These are phyloP conservation scores for Lactarius psammicola DNA, from an alignment of 768 basidiomycete genomes.

Conservation along the genomic window DNA sequence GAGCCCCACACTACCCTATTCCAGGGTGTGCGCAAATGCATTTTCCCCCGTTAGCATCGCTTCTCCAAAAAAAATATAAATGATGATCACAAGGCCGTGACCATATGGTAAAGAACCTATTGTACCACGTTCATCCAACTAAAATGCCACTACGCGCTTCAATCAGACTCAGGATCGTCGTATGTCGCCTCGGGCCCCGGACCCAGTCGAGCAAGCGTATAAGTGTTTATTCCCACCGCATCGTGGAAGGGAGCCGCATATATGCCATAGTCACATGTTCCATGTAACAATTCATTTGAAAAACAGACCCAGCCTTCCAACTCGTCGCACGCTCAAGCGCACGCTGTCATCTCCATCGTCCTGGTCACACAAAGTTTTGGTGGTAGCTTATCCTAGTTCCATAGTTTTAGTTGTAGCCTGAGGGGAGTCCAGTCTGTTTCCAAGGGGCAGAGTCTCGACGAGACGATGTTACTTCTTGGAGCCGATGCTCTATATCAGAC, in stretches of 20 bases:
- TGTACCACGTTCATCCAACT: too few relatives aligned
- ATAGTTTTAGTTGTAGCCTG: not conserved
- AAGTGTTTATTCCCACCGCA: not conserved
- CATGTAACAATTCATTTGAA: not conserved
- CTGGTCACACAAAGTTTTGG: not conserved
- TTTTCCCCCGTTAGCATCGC: too few relatives aligned
- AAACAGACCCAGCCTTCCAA: not conserved
- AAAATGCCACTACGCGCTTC: too few relatives aligned
- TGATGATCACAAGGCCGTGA: too few relatives aligned
- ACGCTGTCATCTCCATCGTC: not conserved
- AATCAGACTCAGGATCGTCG: too few relatives aligned
- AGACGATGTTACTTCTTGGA: not conserved
- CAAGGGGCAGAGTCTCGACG: not conserved
- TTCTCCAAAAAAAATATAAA: too few relatives aligned
- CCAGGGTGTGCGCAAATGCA: too few relatives aligned
- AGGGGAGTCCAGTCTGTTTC: too few relatives aligned
- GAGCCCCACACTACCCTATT: too few relatives aligned
- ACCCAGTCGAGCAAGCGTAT: not conserved
- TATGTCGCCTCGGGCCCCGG: not conserved
- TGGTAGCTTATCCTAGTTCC: not conserved
- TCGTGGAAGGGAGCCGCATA: not conserved
- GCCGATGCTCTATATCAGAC: not conserved
- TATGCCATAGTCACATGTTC: not conserved
- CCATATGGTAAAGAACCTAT: too few relatives aligned
- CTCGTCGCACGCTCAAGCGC: too few relatives aligned